These are phyloP conservation scores for Cystobasidium tubakii DNA, from an alignment of 768 basidiomycete genomes.

Conservation along the genomic window DNA sequence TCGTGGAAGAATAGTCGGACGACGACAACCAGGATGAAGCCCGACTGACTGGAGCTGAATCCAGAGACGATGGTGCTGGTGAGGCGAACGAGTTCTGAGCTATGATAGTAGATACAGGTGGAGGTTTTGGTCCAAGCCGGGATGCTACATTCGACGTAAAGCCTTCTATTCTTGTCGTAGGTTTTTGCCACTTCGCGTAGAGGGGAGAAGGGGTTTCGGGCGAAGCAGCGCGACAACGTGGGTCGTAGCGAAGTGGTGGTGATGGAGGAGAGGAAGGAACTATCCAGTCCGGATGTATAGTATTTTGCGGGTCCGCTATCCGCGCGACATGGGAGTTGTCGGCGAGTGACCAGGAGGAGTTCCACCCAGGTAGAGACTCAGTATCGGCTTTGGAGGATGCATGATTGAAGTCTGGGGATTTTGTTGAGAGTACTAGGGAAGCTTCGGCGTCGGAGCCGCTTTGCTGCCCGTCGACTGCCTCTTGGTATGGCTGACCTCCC, in stretches of 20 bases:
- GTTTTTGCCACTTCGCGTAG: constrained; percentile 1
- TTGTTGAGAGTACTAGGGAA: background rate
- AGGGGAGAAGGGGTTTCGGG: constrained; percentile 21
- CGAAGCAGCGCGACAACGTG: constrained; percentile 17
- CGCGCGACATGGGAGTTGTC: background rate
- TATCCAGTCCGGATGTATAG: background rate
- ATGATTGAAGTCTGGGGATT: background rate
- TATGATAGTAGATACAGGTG: background rate
- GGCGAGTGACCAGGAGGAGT: background rate
- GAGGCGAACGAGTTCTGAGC: background rate
- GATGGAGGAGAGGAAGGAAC: constrained; percentile 11
- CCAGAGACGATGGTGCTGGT: background rate
- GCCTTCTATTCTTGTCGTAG: background rate
- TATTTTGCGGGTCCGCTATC: background rate
- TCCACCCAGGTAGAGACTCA: background rate
- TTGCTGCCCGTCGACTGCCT: background rate
- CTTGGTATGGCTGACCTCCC: background rate
- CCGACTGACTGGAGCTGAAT: background rate
- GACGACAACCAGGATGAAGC: background rate
- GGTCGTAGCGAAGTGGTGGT: constrained; percentile 6
- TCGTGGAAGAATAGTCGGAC: background rate
- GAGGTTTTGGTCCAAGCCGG: background rate
- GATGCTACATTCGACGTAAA: no score
- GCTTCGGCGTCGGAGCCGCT: background rate
- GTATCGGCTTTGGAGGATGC: background rate